Percentiles rank a stretch among this genome's conserved stretches.
Evolutionary conservation across 2,329 filamentous ascomycete genomes (phyloP).

Genomic region (Neofusicoccum sp.): DNA sequence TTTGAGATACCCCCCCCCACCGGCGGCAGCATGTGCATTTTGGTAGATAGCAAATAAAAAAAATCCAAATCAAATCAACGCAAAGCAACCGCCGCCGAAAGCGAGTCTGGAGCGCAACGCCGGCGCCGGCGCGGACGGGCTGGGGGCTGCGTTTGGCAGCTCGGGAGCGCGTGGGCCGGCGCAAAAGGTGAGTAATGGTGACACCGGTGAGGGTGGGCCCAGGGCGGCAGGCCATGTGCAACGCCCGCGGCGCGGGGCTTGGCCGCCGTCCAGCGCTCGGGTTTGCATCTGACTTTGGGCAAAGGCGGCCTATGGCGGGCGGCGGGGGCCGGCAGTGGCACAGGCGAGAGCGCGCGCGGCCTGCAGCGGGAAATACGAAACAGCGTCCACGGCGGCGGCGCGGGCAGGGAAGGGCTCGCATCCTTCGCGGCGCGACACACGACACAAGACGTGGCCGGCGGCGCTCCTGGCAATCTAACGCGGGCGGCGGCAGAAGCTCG

Average conservation of each 20-base stretch:
- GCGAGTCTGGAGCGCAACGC: too few species aligned
- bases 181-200: not conserved
- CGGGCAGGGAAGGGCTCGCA: not conserved
- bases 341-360: not conserved
- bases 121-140: not conserved
- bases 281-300: constrained; percentile 12
- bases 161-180: not conserved
- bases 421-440: not conserved
- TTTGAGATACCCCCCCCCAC: constrained; percentile 13
- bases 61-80: not conserved
- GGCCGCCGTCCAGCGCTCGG: constrained; percentile 7
- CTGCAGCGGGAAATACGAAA: constrained; percentile 11
- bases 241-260: constrained; percentile 12
- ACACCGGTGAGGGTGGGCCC: not conserved
- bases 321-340: not conserved
- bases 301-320: constrained; percentile 8
- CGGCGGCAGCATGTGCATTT: constrained; percentile 1
- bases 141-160: constrained; percentile 7
- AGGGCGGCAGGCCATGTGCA: constrained; percentile 15
- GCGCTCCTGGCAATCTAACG: constrained; percentile 7
- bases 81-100: too few species aligned
- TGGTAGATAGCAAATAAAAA: constrained; percentile 9
- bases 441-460: too few species aligned
- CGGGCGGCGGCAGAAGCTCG: too few species aligned
- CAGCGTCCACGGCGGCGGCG: not conserved